phyloP scores from a whole-genome alignment of 2,329 filamentous ascomycete genomes.

The Cercospora sp. region DNA sequence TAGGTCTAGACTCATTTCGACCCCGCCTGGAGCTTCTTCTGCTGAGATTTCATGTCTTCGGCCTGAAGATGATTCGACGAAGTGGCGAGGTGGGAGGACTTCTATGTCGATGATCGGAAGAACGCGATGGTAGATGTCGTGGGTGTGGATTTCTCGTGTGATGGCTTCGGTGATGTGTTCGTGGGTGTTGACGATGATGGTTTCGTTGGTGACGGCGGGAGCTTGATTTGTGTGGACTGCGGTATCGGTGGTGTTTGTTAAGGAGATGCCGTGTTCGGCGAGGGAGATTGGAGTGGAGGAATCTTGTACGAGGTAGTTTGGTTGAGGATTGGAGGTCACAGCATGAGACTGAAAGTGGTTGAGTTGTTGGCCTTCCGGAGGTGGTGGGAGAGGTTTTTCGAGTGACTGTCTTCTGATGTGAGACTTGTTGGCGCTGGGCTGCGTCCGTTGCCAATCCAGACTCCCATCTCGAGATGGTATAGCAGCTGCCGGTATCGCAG shows the following conservation, averaged over 20 bases:
- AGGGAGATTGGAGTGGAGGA: slow-evolving; percentile 19
- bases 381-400: background rate
- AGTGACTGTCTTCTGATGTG: background rate
- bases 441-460: background rate
- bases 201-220: slow-evolving; percentile 54
- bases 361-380: background rate
- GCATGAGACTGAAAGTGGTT: background rate
- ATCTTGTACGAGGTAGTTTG: slow-evolving; percentile 15
- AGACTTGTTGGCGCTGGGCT: background rate
- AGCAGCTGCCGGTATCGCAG: slow-evolving; percentile 1
- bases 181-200: slow-evolving; percentile 47
- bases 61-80: slow-evolving; percentile 41
- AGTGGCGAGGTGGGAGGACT: slow-evolving; percentile 56
- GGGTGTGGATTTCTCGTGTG: slow-evolving; percentile 56
- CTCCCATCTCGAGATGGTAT: slow-evolving; percentile 8
- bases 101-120: slow-evolving; percentile 57
- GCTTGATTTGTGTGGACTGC: slow-evolving; percentile 40
- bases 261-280: slow-evolving; percentile 16
- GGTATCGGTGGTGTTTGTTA: slow-evolving; percentile 42
- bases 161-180: slow-evolving; percentile 52
- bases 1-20: slow-evolving; percentile 26
- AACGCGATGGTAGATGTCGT: slow-evolving; percentile 55
- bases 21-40: slow-evolving; percentile 32
- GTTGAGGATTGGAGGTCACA: background rate
- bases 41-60: slow-evolving; percentile 50